Evolutionary conservation across 1,139 yeast species (phyloP).

Genomic region (Yamadazyma mexicana): DNA sequence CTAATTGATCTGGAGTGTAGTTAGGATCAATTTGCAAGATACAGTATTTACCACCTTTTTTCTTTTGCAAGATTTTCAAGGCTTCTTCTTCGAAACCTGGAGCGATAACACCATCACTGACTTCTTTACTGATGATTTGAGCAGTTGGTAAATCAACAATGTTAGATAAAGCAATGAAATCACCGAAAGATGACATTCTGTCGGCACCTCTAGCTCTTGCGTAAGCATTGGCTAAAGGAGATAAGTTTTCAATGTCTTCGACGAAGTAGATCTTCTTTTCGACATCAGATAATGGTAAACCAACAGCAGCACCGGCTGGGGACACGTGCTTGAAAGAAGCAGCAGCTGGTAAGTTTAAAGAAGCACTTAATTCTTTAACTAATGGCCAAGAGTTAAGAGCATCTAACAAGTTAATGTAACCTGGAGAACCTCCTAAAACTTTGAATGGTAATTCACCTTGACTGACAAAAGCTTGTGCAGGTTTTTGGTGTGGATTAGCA

Average conservation of each 20-base stretch:
- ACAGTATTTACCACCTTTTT: slow-evolving; percentile 97
- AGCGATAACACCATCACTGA: slow-evolving; percentile 97
- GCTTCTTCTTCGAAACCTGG: slow-evolving; percentile 96
- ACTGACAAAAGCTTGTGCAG: slow-evolving; percentile 93
- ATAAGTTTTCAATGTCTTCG: slow-evolving; percentile 87
- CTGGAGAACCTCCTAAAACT: slow-evolving; percentile 93
- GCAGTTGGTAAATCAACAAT: slow-evolving; percentile 97
- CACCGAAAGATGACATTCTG: slow-evolving; percentile 99
- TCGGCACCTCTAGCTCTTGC: slow-evolving; percentile 99
- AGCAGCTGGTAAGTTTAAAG: slow-evolving; percentile 95
- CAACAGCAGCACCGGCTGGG: slow-evolving; percentile 99
- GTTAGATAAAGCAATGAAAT: slow-evolving; percentile 94
- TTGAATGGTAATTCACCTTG: slow-evolving; percentile 90
- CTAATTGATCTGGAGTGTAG: slow-evolving; percentile 76
- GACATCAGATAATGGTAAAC: slow-evolving; percentile 82
- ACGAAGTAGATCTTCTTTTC: slow-evolving; percentile 97
- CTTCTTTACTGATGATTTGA: slow-evolving; percentile 94
- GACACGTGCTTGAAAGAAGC: slow-evolving; percentile 98
- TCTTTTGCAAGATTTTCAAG: slow-evolving; percentile 79
- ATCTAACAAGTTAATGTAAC: slow-evolving; percentile 93
- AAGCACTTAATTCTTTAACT: slow-evolving; percentile 93
- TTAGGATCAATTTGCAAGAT: slow-evolving; percentile 94
- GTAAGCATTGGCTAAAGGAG: slow-evolving; percentile 96
- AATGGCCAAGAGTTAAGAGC: slow-evolving; percentile 98
- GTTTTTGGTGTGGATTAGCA: slow-evolving; percentile 98